Evolutionary conservation across 352 stramenopile species (phyloP), one percentile per base, ranked within the genome.

Genomic region (Pythium rishiriense): DNA sequence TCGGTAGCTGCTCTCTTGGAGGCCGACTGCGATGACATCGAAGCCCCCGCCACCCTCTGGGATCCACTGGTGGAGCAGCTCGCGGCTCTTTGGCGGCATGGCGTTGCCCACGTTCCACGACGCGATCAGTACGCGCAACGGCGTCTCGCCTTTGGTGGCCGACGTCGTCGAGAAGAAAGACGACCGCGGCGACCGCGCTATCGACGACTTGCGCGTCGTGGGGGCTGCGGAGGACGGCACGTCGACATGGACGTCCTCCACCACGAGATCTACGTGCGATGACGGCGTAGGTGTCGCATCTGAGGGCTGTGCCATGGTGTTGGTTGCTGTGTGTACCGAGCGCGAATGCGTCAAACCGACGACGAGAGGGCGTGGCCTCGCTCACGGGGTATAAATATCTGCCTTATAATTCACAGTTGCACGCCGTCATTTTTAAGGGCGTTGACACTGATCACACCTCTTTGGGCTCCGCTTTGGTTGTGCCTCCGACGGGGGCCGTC

Each of bases 51-150:
- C 85, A n/a, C 77, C 80, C 42, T 80, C 69, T 5, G 87, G 88
- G 41, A 97, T 83, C 88, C 88, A 96, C 42, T 81, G 59, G 46
- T 69, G 51, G 50, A 96, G 63, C 35, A 75, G 42, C 17, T 73
- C 80, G 3, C 69, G 59, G 48, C 75, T 69, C 57, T 87, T 86
- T 1, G 85, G 83, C 24, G 85, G 83, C 81, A 88, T 90, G 9
- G 82, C 83, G 57, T 96, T 96, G 46, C 87, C 87, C 7, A 96
- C 79, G 52, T 96, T 96, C 87, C 87, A 96, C 8, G 87, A 90
- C 3, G 69, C 79, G 41, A 91, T 48, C n/a, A 90, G 69, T 29
- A 91, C 73, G 61, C 83, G 81, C 14, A 91, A 67, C 6, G 59
- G 63, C 21, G 43, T 41, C 26, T 58, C 53, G 19, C 51, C 58